Evolutionary conservation across 768 basidiomycete species (phyloP).

Genomic region (Lyophyllum decastes): DNA sequence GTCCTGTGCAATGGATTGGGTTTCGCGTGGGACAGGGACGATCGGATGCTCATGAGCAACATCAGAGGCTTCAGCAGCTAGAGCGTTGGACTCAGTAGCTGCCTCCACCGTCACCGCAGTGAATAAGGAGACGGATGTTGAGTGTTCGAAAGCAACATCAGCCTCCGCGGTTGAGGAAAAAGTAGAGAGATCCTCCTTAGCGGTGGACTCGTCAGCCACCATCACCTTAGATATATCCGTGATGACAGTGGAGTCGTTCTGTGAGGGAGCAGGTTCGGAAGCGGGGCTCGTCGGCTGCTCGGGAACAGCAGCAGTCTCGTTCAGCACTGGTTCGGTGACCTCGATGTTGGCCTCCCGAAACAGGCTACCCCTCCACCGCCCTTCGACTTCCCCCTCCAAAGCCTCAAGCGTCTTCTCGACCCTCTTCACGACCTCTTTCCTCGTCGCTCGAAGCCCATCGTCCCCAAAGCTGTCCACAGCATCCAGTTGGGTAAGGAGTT

Average conservation of each 20-base stretch:
- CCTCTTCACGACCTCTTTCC: slow-evolving; percentile 55
- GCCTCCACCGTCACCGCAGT: too few species aligned
- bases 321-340: not conserved
- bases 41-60: too few species aligned
- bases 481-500: slow-evolving; percentile 61
- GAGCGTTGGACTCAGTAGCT: too few species aligned
- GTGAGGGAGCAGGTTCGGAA: not conserved
- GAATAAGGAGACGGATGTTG: too few species aligned
- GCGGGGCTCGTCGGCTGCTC: not conserved
- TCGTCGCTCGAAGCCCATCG: slow-evolving; percentile 43
- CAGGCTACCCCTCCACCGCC: slow-evolving; percentile 31
- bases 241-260: not conserved
- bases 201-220: too few species aligned
- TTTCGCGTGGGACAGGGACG: too few species aligned
- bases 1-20: too few species aligned
- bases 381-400: slow-evolving; percentile 49
- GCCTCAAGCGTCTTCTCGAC: slow-evolving; percentile 61
- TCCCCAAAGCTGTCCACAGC: slow-evolving; percentile 63
- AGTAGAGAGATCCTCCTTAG: too few species aligned
- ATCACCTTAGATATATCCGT: too few species aligned
- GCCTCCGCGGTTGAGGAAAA: too few species aligned
- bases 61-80: too few species aligned
- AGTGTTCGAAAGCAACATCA: too few species aligned
- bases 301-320: not conserved
- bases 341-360: slow-evolving; percentile 21